phyloP scores from a whole-genome alignment of 1,139 yeast genomes.

The Suhomyces bokatorum region DNA sequence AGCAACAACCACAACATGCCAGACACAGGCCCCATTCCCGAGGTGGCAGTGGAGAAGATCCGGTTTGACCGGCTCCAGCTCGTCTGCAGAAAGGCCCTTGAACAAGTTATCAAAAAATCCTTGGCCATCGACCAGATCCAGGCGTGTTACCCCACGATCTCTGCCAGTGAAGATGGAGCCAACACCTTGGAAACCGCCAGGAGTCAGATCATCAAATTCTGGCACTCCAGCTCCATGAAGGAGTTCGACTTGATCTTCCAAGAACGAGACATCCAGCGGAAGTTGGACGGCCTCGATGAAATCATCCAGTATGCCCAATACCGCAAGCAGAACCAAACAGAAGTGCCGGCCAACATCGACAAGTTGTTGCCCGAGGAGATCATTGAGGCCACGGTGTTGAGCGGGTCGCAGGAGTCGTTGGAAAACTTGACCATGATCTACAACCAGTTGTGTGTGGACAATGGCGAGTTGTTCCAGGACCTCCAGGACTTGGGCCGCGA shows the following conservation, averaged over 20 bases:
- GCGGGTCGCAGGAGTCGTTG: slow-evolving; percentile 26
- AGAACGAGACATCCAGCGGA: slow-evolving; percentile 59
- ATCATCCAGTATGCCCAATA: slow-evolving; percentile 55
- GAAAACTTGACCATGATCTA: slow-evolving; percentile 37
- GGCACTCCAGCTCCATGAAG: slow-evolving; percentile 55
- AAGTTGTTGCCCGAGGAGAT: slow-evolving; percentile 35
- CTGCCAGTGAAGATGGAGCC: slow-evolving; percentile 50
- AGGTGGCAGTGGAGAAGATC: slow-evolving; percentile 31
- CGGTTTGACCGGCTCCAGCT: slow-evolving; percentile 55
- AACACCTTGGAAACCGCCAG: slow-evolving; percentile 57
- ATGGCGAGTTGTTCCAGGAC: slow-evolving; percentile 30
- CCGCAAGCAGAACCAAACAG: slow-evolving; percentile 22
- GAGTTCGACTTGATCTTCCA: slow-evolving; percentile 68
- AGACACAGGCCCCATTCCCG: neutral
- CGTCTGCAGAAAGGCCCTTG: slow-evolving; percentile 65
- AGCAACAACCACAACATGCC: slow-evolving; percentile 1
- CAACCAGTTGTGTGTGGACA: slow-evolving; percentile 39
- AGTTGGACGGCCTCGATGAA: slow-evolving; percentile 66
- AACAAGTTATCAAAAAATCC: slow-evolving; percentile 60
- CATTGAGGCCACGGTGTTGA: slow-evolving; percentile 34
- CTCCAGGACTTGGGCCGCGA: slow-evolving; percentile 25
- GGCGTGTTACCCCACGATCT: slow-evolving; percentile 66
- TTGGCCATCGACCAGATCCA: slow-evolving; percentile 60
- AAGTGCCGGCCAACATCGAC: slow-evolving; percentile 33
- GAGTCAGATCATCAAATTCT: slow-evolving; percentile 59